Evolutionary conservation across 2,329 filamentous ascomycete species (phyloP).

Genomic region (Fusarium cicatricum): DNA sequence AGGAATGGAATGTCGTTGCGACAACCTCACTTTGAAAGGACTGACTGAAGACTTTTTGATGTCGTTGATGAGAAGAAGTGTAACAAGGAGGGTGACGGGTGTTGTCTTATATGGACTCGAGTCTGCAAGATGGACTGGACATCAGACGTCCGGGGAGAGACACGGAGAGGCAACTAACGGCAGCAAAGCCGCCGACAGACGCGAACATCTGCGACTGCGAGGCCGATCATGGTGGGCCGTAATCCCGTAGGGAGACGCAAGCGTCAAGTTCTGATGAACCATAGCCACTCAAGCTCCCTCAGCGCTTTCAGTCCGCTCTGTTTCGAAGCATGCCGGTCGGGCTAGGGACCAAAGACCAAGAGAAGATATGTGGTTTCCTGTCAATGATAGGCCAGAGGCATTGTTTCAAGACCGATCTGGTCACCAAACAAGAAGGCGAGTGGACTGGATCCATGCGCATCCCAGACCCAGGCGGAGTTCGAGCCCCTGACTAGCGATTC

Average conservation of each 20-base stretch:
- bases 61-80: conserved; percentile 34
- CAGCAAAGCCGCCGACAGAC: conserved; percentile 34
- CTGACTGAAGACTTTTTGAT: conserved; percentile 40
- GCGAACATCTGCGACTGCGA: conserved; percentile 21
- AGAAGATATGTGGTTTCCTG: conserved; percentile 24
- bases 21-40: conserved; percentile 43
- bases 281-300: conserved; percentile 37
- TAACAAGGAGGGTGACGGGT: conserved; percentile 19
- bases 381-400: conserved; percentile 44
- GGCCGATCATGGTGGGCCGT: conserved; percentile 29
- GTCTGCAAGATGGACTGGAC: conserved; percentile 29
- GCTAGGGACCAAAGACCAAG: conserved; percentile 42
- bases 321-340: conserved; percentile 52
- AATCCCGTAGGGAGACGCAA: conserved; percentile 42
- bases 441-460: conserved; percentile 32
- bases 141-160: conserved; percentile 16
- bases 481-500: conserved; percentile 40
- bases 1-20: conserved; percentile 42
- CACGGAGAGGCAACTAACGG: conserved; percentile 22
- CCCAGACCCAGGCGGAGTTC: conserved; percentile 31
- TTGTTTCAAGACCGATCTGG: conserved; percentile 42
- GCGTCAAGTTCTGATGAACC: conserved; percentile 34
- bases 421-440: conserved; percentile 39
- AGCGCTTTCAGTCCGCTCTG: conserved; percentile 36
- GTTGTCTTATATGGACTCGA: conserved; percentile 38